Conservation (phyloP, 306 rosid genomes). For the Cucumis melo region DNA sequence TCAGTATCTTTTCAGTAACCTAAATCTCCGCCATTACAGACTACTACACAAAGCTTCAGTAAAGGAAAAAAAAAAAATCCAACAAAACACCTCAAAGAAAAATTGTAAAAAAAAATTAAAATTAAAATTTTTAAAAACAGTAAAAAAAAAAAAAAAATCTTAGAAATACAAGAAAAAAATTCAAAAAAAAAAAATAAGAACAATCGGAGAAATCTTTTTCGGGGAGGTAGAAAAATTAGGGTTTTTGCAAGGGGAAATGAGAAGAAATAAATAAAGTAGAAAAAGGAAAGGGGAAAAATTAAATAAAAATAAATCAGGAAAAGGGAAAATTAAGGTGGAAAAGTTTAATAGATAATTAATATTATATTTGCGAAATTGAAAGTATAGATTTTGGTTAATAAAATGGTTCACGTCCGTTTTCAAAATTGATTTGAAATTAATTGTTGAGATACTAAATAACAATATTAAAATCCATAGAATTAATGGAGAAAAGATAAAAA, state of each 20-base stretch:
- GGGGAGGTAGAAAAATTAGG: constrained; percentile 43
- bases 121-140: not conserved
- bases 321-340: constrained; percentile 33
- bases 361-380: constrained; percentile 57
- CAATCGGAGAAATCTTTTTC: constrained; percentile 19
- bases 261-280: constrained; percentile 77
- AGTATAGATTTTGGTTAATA: constrained; percentile 89
- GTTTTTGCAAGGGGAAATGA: constrained; percentile 45
- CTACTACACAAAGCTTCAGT: constrained; percentile 35
- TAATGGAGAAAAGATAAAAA: not conserved
- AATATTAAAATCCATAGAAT: not conserved
- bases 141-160: not conserved
- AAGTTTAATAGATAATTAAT: constrained; percentile 43
- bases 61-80: constrained; percentile 1
- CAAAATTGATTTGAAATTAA: constrained; percentile 73
- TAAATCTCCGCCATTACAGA: constrained; percentile 47
- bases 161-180: constrained; percentile 14
- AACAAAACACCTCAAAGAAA: constrained; percentile 16
- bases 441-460: constrained; percentile 19
- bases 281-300: constrained; percentile 29
- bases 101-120: constrained; percentile 5
- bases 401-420: constrained; percentile 96
- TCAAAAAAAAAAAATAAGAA: constrained; percentile 7
- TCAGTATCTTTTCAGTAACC: constrained; percentile 3
- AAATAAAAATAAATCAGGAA: constrained; percentile 16